Percentiles rank a stretch among this genome's conserved stretches.
These are phyloP conservation scores for Leishmania amazonensis DNA, from an alignment of 208 protist genomes.

Conservation along the genomic window DNA sequence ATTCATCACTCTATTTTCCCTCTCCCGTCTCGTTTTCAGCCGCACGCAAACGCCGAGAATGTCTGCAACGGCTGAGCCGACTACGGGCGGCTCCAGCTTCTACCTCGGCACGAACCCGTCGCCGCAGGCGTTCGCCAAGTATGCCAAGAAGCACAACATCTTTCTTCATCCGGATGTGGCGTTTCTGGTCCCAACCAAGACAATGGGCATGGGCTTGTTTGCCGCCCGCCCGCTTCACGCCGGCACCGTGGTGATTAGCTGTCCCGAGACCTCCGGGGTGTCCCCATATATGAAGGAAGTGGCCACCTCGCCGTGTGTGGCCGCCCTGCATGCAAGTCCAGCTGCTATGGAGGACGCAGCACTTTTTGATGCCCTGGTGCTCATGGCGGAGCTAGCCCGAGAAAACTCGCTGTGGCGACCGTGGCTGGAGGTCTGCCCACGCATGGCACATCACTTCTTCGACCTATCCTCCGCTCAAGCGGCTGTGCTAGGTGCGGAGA, in stretches of 20 bases:
- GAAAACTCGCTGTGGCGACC: constrained; percentile 50
- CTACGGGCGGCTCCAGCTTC: not conserved
- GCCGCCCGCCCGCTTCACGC: constrained; percentile 47
- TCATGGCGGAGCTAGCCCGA: constrained; percentile 72
- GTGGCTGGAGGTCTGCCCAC: constrained; percentile 80
- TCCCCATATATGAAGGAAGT: constrained; percentile 65
- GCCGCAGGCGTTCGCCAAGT: constrained; percentile 58
- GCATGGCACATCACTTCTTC: constrained; percentile 78
- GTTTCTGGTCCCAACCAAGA: constrained; percentile 86
- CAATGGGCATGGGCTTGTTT: constrained; percentile 86
- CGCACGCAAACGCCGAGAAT: not conserved
- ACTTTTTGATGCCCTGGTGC: constrained; percentile 66
- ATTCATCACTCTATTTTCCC: not conserved
- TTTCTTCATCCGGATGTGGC: constrained; percentile 84
- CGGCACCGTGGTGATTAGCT: constrained; percentile 81
- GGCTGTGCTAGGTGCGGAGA: constrained; percentile 29
- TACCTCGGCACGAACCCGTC: constrained; percentile 66
- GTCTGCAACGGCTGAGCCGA: not conserved
- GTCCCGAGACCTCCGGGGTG: constrained; percentile 54
- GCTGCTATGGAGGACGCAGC: constrained; percentile 18
- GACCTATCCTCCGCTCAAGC: constrained; percentile 34
- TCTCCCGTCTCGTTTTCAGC: not conserved
- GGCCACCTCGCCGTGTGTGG: constrained; percentile 37
- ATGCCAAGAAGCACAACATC: constrained; percentile 74
- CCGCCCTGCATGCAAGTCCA: constrained; percentile 35